Evolutionary conservation across 257 asterid genomes (phyloP).

Genomic region (Mitragyna speciosa): DNA sequence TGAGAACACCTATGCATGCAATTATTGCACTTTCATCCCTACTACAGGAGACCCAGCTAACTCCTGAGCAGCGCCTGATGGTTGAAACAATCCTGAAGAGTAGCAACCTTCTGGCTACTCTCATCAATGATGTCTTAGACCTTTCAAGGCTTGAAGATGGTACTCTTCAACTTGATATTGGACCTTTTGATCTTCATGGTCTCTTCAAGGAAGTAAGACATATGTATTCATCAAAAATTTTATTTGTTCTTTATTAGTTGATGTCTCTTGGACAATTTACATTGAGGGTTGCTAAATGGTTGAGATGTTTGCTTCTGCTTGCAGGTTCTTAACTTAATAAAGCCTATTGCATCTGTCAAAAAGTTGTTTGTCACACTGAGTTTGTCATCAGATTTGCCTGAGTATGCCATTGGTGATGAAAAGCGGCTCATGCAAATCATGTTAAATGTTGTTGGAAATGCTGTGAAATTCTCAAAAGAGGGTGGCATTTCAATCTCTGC

Average conservation of each 20-base stretch:
- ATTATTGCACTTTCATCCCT: slow-evolving; percentile 87
- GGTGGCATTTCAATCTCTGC: slow-evolving; percentile 82
- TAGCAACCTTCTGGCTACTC: slow-evolving; percentile 93
- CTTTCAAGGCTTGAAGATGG: slow-evolving; percentile 99
- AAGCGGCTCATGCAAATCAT: slow-evolving; percentile 87
- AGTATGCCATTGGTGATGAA: slow-evolving; percentile 83
- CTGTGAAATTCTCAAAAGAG: slow-evolving; percentile 90
- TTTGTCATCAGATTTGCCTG: slow-evolving; percentile 77
- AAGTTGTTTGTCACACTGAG: slow-evolving; percentile 61
- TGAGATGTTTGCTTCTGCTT: slow-evolving; percentile 27
- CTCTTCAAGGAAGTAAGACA: slow-evolving; percentile 76
- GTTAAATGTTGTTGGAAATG: slow-evolving; percentile 87
- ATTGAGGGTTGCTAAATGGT: slow-evolving; percentile 20
- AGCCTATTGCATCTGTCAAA: slow-evolving; percentile 89
- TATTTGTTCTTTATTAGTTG: neutral
- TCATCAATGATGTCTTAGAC: slow-evolving; percentile 93
- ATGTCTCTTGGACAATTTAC: neutral
- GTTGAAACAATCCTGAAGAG: slow-evolving; percentile 94
- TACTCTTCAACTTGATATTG: slow-evolving; percentile 82
- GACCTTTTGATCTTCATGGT: slow-evolving; percentile 71
- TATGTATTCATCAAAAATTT: neutral
- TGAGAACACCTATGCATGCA: slow-evolving; percentile 99
- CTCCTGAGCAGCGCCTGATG: slow-evolving; percentile 98
- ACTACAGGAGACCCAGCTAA: slow-evolving; percentile 79
- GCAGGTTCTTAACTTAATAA: slow-evolving; percentile 73